Evolutionary conservation across 768 basidiomycete genomes (phyloP), one percentile per base, ranked within the genome.

Genomic region (Suillus discolor): DNA sequence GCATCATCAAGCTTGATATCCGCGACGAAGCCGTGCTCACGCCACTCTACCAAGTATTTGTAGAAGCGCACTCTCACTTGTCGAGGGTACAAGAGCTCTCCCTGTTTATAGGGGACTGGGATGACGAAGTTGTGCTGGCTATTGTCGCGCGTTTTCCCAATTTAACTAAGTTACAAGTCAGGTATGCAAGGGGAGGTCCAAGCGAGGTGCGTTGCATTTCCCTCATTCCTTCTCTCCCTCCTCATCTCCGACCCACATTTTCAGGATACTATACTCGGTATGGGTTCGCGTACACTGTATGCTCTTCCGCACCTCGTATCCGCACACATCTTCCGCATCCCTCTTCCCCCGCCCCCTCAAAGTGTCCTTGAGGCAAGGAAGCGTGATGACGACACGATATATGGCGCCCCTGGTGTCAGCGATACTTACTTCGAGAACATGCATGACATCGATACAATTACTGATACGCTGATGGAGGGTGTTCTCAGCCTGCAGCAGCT

Each of bases 111-210:
- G 73, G 78, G 39, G 71, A 72, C 60, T 85, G 84, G 84, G 83
- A 84, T 64, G 75, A 80, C 54, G 83, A 84, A 67, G 77, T 84
- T 8, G 68, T 84, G 36, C 78, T 81, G 47, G 82, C 81, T 6
- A 68, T 82, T 31, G 74, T 75, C n/a, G 71, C 74, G 57, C 75
- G 81, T 44, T 82, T 84, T 64, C 66, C 63, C 9, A 64, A 70
- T 12, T 67, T 85, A 9, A 72, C 73, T 20, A 75, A 76, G 47
- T 73, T 85, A 23, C 78, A 78, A 66, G 73, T 85, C 67, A 74
- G 74, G 65, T 84, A 79, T 70, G 78, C 71, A 42, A 68, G 71
- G n/a, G 76, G 72, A 0, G 71, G 74, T 25, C 82, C 83, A 8
- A 71, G 75, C 31, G 83, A 84, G 72, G 83, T 84, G 51, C 31